These are phyloP conservation scores for Beauveria sp. DNA, from an alignment of 2,329 filamentous ascomycete genomes.

Conservation along the genomic window DNA sequence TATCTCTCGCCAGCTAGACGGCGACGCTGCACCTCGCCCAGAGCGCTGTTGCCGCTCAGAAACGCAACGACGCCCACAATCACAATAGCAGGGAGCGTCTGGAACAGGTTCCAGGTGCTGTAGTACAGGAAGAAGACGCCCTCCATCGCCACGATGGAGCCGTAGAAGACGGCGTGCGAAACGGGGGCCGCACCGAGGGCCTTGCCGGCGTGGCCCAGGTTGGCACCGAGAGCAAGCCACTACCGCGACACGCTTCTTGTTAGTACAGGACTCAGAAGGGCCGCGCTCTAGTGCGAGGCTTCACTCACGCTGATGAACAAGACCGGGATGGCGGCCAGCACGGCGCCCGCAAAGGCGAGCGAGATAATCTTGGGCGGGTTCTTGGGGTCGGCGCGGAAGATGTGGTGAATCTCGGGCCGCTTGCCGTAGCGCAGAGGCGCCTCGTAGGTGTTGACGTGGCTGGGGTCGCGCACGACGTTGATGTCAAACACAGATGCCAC, in stretches of 20 bases:
- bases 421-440: conserved; percentile 76
- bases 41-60: conserved; percentile 79
- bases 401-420: conserved; percentile 79
- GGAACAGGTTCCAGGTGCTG: conserved; percentile 83
- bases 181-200: conserved; percentile 71
- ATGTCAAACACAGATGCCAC: conserved; percentile 67
- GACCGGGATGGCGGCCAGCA: conserved; percentile 65
- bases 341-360: conserved; percentile 64
- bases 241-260: conserved; percentile 25
- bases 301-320: conserved; percentile 62
- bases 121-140: conserved; percentile 94
- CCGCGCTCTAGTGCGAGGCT: background rate
- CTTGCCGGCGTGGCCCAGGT: conserved; percentile 67
- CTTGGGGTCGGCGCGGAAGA: conserved; percentile 72
- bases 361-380: conserved; percentile 78
- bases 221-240: conserved; percentile 80
- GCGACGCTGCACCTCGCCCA: conserved; percentile 87
- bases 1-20: conserved; percentile 66
- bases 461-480: conserved; percentile 55
- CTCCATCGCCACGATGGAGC: conserved; percentile 81
- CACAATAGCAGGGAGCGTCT: conserved; percentile 67
- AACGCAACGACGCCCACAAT: conserved; percentile 65
- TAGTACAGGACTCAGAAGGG: background rate
- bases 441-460: conserved; percentile 51
- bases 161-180: conserved; percentile 77